Evolutionary conservation across 2,329 filamentous ascomycete species (phyloP), one percentile per base, ranked within the genome.

Genomic region (Sclerotinia glacialis): DNA sequence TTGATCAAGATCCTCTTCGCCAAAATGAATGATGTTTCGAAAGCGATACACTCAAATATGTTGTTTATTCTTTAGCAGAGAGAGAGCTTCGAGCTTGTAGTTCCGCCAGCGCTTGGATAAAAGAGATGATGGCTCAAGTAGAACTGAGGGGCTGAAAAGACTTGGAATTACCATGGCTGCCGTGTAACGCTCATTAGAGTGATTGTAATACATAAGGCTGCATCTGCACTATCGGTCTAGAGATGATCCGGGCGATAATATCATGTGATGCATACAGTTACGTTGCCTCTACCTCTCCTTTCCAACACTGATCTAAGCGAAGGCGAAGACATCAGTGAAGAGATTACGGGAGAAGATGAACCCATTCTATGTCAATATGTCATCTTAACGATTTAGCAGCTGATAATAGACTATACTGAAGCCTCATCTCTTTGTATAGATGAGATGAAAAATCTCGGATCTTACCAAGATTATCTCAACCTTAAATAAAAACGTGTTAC

Each of bases 211-310:
- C 18, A 37, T 23, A n/a, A 60, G 31, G 28, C 49, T 60, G 18
- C 58, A 54, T 23, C 52, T 54, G 21, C 31, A 60, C 18, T 26
- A 8, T 60, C 58, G 58, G 58, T 60, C 7, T 21, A n/a, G 44
- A 49, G 58, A 60, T 60, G 31, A 49, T 60, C 44, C 58, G 58
- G 34, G n/a, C 21, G 14, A 46, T 2, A 3, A 11, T 18, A 60
- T 47, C 56, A 60, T 60, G 56, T 60, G 56, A 60, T 34, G 0
- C 2, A 2, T 2, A 26, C 2, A 14, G 8, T 60, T 44, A 60
- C 37, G 58, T 60, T 44, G 9, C 2, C 2, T 4, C 0, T 3
- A 26, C 1, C 14, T n/a, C 58, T 60, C 58, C 58, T 60, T 60
- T 60, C 37, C 4, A 21, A n/a, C 12, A 31, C 23, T 26, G 4